Evolutionary conservation across 345 rosid species (phyloP).

Genomic region (Dovyalis caffra): DNA sequence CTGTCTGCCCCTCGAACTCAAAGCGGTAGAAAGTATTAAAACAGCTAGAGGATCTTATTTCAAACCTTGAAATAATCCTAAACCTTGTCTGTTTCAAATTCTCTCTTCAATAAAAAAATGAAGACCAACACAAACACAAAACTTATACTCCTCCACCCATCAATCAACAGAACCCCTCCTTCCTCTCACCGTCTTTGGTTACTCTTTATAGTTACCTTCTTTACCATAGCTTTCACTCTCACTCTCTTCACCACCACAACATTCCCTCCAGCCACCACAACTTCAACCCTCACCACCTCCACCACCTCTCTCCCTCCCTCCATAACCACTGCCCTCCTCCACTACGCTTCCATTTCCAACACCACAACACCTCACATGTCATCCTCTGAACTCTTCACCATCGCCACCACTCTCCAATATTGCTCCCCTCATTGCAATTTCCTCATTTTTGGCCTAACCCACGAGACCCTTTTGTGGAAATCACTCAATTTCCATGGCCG

Average conservation of each 20-base stretch:
- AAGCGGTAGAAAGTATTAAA: background rate
- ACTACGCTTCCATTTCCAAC: conserved; percentile 59
- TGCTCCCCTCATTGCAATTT: conserved; percentile 53
- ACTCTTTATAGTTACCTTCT: conserved; percentile 57
- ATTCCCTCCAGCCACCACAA: conserved; percentile 27
- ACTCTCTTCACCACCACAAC: conserved; percentile 51
- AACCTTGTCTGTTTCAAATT: background rate
- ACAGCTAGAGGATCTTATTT: background rate
- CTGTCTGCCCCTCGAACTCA: background rate
- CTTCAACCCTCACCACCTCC: conserved; percentile 21
- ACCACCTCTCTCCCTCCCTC: conserved; percentile 41
- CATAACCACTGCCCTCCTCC: conserved; percentile 63
- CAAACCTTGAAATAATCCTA: background rate
- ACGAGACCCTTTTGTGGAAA: conserved; percentile 85
- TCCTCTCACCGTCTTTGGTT: conserved; percentile 52
- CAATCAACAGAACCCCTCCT: conserved; percentile 48
- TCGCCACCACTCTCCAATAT: conserved; percentile 45
- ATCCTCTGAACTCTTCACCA: conserved; percentile 55
- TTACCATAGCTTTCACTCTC: conserved; percentile 66
- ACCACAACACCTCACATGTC: conserved; percentile 58
- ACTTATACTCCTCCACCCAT: conserved; percentile 70
- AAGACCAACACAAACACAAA: conserved; percentile 60
- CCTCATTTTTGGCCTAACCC: conserved; percentile 74
- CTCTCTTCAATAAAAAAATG: conserved; percentile 34
- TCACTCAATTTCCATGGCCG: conserved; percentile 67